phyloP scores from a whole-genome alignment of 441 rosid species.

The Rhodomyrtus psidioides region DNA sequence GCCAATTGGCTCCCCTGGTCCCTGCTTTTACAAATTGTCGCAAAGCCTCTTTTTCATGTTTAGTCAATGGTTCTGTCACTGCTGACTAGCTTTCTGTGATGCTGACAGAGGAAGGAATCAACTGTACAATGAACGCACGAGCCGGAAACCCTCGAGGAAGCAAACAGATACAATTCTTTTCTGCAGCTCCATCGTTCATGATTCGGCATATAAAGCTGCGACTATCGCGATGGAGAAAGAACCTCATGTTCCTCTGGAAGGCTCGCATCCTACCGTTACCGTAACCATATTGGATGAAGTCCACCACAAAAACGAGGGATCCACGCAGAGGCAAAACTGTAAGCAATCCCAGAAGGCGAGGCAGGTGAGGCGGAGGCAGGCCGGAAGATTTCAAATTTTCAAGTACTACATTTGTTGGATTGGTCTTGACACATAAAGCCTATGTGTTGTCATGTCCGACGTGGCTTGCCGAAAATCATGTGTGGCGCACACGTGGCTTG shows the following conservation, averaged over 20 bases:
- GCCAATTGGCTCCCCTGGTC: neutral
- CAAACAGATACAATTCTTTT: slow-evolving; percentile 86
- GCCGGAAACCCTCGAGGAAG: slow-evolving; percentile 90
- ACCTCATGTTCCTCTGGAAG: slow-evolving; percentile 37
- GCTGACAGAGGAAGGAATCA: slow-evolving; percentile 67
- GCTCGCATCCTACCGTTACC: slow-evolving; percentile 61
- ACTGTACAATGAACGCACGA: slow-evolving; percentile 53
- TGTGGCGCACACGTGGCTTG: too few species aligned
- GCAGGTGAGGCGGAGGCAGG: slow-evolving; percentile 44
- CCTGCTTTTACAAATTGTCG: neutral
- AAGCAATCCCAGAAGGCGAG: slow-evolving; percentile 43
- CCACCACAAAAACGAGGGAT: slow-evolving; percentile 42
- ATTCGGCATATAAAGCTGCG: slow-evolving; percentile 78
- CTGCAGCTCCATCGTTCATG: slow-evolving; percentile 95
- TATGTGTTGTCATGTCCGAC: too few species aligned
- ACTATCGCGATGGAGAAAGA: slow-evolving; percentile 68
- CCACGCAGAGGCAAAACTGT: slow-evolving; percentile 34
- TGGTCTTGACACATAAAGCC: too few species aligned
- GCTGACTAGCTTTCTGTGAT: slow-evolving; percentile 13
- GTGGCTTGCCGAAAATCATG: too few species aligned
- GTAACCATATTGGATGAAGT: slow-evolving; percentile 63
- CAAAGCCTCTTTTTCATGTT: neutral
- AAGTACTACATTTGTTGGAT: too few species aligned
- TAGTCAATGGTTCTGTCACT: slow-evolving; percentile 4
- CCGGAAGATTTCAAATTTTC: too few species aligned